A percentile compares a stretch with the other conserved stretches of the same genome.
Evolutionary conservation across 148 eudicot genomes (phyloP).

Genomic region (Rhododendron ferrugineum): DNA sequence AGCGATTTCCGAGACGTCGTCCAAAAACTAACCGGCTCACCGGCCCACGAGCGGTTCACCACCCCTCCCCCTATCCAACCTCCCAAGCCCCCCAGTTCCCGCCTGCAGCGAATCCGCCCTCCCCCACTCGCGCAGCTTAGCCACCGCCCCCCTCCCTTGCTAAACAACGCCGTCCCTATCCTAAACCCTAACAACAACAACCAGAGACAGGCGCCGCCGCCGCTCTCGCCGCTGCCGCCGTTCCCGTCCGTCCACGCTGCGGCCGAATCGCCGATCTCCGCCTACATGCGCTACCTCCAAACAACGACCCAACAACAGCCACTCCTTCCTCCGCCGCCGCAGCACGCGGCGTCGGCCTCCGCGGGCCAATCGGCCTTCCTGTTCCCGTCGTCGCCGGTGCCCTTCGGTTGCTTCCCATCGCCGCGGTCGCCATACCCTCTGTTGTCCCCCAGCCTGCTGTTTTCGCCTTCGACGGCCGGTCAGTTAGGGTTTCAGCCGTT

Average conservation of each 20-base stretch:
- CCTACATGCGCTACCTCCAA: slow-evolving; percentile 75
- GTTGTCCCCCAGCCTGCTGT: slow-evolving; percentile 35
- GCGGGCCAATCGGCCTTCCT: slow-evolving; percentile 4
- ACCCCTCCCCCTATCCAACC: slow-evolving; percentile 32
- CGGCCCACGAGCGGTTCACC: slow-evolving; percentile 51
- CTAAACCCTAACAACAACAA: background rate
- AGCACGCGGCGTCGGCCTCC: background rate
- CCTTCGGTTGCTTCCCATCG: slow-evolving; percentile 66
- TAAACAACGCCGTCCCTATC: slow-evolving; percentile 5
- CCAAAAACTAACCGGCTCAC: slow-evolving; percentile 85
- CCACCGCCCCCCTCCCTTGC: slow-evolving; percentile 42
- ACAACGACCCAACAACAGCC: slow-evolving; percentile 16
- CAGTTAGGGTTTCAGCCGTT: slow-evolving; percentile 54
- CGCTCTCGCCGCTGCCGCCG: slow-evolving; percentile 76
- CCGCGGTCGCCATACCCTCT: slow-evolving; percentile 56
- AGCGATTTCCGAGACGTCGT: slow-evolving; percentile 87
- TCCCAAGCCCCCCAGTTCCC: slow-evolving; percentile 56
- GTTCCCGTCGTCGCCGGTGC: slow-evolving; percentile 39
- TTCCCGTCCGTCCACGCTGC: slow-evolving; percentile 75
- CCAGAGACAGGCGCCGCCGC: slow-evolving; percentile 24
- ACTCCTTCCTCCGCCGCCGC: slow-evolving; percentile 11
- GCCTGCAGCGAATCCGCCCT: slow-evolving; percentile 88
- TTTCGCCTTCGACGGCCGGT: slow-evolving; percentile 47
- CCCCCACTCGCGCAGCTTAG: slow-evolving; percentile 67
- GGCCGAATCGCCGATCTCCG: slow-evolving; percentile 90